These are phyloP conservation scores for Apiospora malaysiana DNA, from an alignment of 2,329 filamentous ascomycete genomes.

Conservation along the genomic window DNA sequence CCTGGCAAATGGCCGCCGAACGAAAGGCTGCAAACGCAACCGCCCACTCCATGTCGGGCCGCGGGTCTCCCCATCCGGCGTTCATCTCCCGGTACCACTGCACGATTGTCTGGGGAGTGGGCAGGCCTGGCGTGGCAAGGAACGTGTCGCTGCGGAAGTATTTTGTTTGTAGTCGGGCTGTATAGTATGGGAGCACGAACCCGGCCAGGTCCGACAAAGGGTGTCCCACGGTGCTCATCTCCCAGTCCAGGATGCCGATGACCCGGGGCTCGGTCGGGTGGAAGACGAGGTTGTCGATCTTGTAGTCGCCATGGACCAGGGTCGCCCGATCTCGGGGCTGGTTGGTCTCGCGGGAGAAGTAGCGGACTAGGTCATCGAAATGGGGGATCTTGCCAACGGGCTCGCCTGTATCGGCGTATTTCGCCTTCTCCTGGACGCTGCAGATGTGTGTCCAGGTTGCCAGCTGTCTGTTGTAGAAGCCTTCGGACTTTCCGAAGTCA, in stretches of 20 bases:
- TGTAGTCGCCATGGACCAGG: conserved; percentile 94
- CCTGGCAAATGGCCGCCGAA: conserved; percentile 73
- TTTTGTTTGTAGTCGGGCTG: conserved; percentile 30
- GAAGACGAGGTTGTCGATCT: conserved; percentile 90
- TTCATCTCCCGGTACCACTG: conserved; percentile 67
- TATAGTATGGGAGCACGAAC: conserved; percentile 62
- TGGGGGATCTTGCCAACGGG: conserved; percentile 84
- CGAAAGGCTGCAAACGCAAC: conserved; percentile 68
- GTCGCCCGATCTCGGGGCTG: conserved; percentile 76
- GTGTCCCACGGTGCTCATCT: conserved; percentile 98
- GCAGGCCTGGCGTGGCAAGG: conserved; percentile 64
- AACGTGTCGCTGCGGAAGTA: conserved; percentile 54
- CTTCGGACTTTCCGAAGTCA: conserved; percentile 69
- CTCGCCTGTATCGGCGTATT: conserved; percentile 77
- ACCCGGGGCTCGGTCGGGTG: conserved; percentile 79
- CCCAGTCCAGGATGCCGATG: conserved; percentile 93
- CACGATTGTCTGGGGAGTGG: conserved; percentile 56
- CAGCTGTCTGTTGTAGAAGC: conserved; percentile 86
- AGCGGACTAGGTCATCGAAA: conserved; percentile 78
- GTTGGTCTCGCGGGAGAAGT: conserved; percentile 69
- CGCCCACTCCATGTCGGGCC: conserved; percentile 64
- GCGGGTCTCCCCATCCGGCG: conserved; percentile 71
- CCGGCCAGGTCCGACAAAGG: conserved; percentile 91
- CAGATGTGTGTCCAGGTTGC: conserved; percentile 82
- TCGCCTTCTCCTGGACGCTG: conserved; percentile 73